phyloP scores from a whole-genome alignment of 2,329 filamentous ascomycete genomes.

The Periglandula ipomoeae region DNA sequence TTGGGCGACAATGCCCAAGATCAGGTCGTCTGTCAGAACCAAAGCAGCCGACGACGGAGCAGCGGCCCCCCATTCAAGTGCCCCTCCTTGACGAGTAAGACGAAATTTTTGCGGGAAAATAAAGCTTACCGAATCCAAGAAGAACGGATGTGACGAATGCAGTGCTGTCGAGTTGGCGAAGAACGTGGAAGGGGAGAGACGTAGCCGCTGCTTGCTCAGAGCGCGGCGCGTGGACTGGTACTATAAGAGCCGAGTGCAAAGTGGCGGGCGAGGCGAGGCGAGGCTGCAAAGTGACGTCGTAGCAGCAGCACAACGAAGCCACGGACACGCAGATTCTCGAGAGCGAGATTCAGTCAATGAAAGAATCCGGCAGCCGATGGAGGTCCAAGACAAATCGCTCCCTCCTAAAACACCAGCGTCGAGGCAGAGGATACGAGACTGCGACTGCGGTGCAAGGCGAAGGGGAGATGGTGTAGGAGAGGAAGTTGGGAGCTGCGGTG shows the following conservation, averaged over 20 bases:
- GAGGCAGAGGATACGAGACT: conserved; percentile 1
- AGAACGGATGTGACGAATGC: neutral
- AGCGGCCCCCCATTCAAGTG: neutral
- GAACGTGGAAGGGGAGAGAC: neutral
- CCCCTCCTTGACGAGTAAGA: neutral
- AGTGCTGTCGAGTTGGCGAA: neutral
- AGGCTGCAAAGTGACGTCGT: conserved; percentile 2
- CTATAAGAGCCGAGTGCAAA: neutral
- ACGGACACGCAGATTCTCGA: neutral
- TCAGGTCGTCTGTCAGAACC: neutral
- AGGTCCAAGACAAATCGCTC: neutral
- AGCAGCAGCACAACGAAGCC: neutral
- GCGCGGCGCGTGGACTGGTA: neutral
- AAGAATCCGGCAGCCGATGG: neutral
- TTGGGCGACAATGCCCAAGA: neutral
- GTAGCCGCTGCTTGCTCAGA: neutral
- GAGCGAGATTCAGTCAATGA: neutral
- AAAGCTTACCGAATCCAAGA: neutral
- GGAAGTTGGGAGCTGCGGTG: conserved; percentile 9
- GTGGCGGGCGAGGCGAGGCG: neutral
- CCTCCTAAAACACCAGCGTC: neutral
- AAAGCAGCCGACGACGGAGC: neutral
- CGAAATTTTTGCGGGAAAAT: neutral
- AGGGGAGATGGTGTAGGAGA: conserved; percentile 12
- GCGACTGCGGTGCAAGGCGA: conserved; percentile 1